These are phyloP conservation scores for Termitomyces sp. DNA, from an alignment of 768 basidiomycete species.

Conservation along the genomic window DNA sequence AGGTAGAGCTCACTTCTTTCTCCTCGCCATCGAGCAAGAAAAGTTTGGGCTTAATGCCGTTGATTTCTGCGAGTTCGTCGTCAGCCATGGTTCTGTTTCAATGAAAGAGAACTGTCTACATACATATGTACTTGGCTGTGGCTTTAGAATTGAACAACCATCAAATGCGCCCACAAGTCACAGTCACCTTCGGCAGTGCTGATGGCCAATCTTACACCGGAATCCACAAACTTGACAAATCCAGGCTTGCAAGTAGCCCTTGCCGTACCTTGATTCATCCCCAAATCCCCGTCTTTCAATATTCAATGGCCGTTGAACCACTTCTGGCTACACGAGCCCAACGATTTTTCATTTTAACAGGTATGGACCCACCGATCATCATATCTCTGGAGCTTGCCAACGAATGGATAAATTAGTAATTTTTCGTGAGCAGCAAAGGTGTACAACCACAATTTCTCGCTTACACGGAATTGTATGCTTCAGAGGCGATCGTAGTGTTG, in stretches of 20 bases:
- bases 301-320: conserved; percentile 60
- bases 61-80: conserved; percentile 46
- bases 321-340: conserved; percentile 72
- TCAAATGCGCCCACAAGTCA: neutral
- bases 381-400: neutral
- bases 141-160: neutral
- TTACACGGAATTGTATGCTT: conserved; percentile 2
- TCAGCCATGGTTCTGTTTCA: conserved; percentile 14
- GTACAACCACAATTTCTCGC: neutral
- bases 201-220: neutral
- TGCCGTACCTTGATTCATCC: neutral
- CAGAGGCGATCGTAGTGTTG: conserved; percentile 74
- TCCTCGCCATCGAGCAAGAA: conserved; percentile 42
- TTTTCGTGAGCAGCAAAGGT: conserved; percentile 44
- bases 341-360: conserved; percentile 62
- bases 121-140: neutral
- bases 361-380: conserved; percentile 33
- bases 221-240: neutral
- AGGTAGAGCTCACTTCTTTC: conserved; percentile 35
- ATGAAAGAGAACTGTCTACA: neutral
- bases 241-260: neutral
- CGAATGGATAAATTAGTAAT: conserved; percentile 33
- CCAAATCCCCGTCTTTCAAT: neutral
- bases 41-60: conserved; percentile 46
- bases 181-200: neutral